These are phyloP conservation scores for Metschnikowia noctiluminum DNA, from an alignment of 805 yeast species.

Conservation along the genomic window DNA sequence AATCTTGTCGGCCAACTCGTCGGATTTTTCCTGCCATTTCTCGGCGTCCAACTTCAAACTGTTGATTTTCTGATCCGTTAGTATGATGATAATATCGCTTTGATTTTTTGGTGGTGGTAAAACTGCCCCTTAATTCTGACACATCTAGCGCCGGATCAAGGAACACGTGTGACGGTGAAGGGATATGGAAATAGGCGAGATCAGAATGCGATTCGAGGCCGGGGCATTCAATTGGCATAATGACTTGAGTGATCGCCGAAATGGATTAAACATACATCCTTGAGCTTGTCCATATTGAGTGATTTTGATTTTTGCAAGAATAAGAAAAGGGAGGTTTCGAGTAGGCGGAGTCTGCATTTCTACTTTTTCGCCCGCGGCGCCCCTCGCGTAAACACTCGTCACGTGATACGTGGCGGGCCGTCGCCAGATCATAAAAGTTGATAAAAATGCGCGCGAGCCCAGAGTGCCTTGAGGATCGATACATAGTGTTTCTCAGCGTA, in stretches of 20 bases:
- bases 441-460: neutral
- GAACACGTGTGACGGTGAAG: neutral
- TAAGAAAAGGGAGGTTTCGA: constrained; percentile 10
- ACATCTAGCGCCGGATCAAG: neutral
- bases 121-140: too few relatives aligned
- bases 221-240: too few relatives aligned
- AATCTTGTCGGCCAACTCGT: constrained; percentile 74
- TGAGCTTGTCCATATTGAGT: constrained; percentile 52
- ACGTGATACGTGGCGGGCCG: constrained; percentile 11
- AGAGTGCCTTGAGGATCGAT: neutral
- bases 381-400: constrained; percentile 19
- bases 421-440: neutral
- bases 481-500: neutral
- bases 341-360: constrained; percentile 3
- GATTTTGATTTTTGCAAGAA: neutral
- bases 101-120: too few relatives aligned
- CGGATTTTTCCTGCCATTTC: constrained; percentile 95
- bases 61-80: constrained; percentile 63
- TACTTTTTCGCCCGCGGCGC: constrained; percentile 13
- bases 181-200: neutral
- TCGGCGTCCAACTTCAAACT: constrained; percentile 93
- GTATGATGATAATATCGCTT: neutral
- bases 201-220: neutral
- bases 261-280: constrained; percentile 44
- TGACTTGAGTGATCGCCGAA: too few relatives aligned